A percentile compares a stretch with the other conserved stretches of the same genome.
These are phyloP conservation scores for Aspergillus bombycis DNA, from an alignment of 2,329 filamentous ascomycete species.

Conservation along the genomic window DNA sequence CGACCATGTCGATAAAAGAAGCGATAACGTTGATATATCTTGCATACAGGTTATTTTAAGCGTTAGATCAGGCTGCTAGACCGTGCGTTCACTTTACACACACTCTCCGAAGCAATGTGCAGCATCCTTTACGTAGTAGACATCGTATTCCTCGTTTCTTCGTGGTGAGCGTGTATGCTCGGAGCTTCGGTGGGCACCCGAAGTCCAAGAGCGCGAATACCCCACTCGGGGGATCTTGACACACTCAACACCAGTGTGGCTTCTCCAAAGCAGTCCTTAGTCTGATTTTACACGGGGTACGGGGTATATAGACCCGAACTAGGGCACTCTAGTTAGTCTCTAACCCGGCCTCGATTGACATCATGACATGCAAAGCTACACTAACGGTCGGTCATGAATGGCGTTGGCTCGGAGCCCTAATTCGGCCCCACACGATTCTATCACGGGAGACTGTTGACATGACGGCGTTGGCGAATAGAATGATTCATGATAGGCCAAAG, in stretches of 20 bases:
- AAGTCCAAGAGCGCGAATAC: background rate
- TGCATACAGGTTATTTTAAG: no score
- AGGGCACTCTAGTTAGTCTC: background rate
- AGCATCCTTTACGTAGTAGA: background rate
- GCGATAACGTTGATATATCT: background rate
- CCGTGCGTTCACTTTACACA: no score
- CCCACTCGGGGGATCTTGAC: background rate
- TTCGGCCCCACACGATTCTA: background rate
- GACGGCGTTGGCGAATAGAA: background rate
- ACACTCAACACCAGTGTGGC: background rate
- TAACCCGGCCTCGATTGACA: background rate
- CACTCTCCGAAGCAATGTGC: no score
- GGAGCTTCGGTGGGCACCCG: background rate
- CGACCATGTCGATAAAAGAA: background rate
- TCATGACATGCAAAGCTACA: fast-evolving
- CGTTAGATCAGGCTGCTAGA: no score
- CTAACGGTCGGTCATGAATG: background rate
- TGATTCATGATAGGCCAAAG: background rate
- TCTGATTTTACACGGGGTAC: background rate
- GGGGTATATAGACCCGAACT: background rate
- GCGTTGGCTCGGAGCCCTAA: background rate
- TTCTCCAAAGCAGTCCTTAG: background rate
- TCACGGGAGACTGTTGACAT: background rate
- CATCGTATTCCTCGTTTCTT: background rate
- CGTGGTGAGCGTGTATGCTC: background rate